A percentile compares a stretch with the other conserved stretches of the same genome.
Evolutionary conservation across 1,284 basidiomycete genomes (phyloP).

Genomic region (Rhodotorula sp.): DNA sequence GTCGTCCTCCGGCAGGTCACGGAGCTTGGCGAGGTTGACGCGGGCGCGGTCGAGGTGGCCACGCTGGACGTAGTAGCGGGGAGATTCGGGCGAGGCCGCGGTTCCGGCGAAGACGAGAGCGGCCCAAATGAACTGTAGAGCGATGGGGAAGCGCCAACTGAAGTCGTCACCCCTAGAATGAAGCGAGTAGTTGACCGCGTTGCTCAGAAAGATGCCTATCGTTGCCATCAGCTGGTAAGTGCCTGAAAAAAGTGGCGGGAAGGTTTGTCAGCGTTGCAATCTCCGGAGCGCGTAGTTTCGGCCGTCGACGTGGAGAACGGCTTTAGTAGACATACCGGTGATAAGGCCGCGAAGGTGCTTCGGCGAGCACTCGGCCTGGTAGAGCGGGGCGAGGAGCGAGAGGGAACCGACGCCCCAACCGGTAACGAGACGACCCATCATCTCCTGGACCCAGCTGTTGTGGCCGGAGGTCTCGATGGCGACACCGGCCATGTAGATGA

Average conservation of each 20-base stretch:
- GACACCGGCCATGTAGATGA: constrained; percentile 52
- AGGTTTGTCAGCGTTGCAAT: neutral
- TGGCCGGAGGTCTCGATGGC: constrained; percentile 50
- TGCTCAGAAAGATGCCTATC: constrained; percentile 47
- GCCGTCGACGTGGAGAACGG: neutral
- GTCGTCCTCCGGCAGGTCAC: constrained; percentile 49
- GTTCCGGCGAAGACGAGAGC: constrained; percentile 51
- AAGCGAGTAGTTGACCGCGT: constrained; percentile 51
- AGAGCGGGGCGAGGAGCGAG: constrained; percentile 51
- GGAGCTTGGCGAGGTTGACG: constrained; percentile 51
- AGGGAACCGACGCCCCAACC: constrained; percentile 41
- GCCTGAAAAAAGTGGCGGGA: neutral
- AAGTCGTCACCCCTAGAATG: constrained; percentile 46
- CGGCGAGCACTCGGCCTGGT: constrained; percentile 52
- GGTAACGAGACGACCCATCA: constrained; percentile 48
- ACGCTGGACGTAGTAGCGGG: constrained; percentile 52
- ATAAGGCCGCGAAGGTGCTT: constrained; percentile 49
- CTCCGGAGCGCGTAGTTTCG: neutral
- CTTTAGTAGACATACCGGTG: constrained; percentile 36
- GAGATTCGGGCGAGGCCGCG: constrained; percentile 52
- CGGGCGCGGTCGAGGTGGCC: constrained; percentile 50
- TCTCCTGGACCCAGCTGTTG: constrained; percentile 49
- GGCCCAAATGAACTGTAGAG: constrained; percentile 47
- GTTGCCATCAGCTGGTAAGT: constrained; percentile 55
- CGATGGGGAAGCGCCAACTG: constrained; percentile 49